Base-by-base conservation (phyloP, 192 early-diverging fungal genomes). In the Diversispora eburnea region DNA sequence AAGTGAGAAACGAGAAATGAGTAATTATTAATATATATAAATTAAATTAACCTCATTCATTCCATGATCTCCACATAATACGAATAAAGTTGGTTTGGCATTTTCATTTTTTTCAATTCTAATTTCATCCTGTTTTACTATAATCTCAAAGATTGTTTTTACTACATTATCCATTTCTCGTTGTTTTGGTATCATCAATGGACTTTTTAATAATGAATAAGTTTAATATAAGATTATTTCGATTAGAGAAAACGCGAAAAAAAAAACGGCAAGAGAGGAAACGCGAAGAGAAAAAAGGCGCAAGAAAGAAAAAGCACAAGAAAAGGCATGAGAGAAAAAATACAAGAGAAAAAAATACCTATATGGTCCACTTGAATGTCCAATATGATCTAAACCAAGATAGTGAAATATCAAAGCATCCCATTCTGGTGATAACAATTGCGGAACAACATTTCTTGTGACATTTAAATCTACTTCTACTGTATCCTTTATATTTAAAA, bases 1-100 rank as follows among this genome's bases (percentile, higher is more conserved):
- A 66, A 6, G 0, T 25, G 19, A 48, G 17, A 48, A 67, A 13
- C 47, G 71, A 73, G 70, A 1, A 48, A 19, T 47, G n/a, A 3
- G n/a, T 8, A 20, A 2, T 8, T 10, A 19, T 46, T 8, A 22
- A 5, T 70, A 3, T 48, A 20, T 4, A 41, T 20, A 56, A 20
- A 55, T 49, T 12, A 22, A 78, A 33, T 84, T 80, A 55, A 87
- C 84, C 74, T 91, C 88, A 75, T 91, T 92, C 92, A 94, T 94
- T 4, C 90, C 92, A 70, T 94, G 92, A 76, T 94, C 92, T 54
- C 92, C 92, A 72, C 91, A 84, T 4, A 94, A 72, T n/a, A 94
- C 84, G 71, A 94, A 81, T 52, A 94, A 78, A 1, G 90, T 91
- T 2, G 88, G 83, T 68, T 85, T 80, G 17, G 87, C 81, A 41